Evolutionary conservation across 1,284 basidiomycete species (phyloP), one percentile per base, ranked within the genome.

Genomic region (Apiotrichum akiyoshidainum): DNA sequence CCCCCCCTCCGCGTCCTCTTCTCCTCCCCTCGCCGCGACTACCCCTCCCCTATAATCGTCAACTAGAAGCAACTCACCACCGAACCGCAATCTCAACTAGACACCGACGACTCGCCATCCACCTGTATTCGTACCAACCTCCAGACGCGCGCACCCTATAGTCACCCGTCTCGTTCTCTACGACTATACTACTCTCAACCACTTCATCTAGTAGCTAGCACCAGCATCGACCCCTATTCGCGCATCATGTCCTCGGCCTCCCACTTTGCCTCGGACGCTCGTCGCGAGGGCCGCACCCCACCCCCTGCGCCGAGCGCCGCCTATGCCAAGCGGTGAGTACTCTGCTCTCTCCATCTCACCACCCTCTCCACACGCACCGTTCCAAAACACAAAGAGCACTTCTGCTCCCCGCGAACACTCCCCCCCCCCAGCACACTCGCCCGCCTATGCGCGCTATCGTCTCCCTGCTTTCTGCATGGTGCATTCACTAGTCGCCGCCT

Each of bases 291-390:
- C 16, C 65, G 66, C 55, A 70, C 90, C 3, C 89, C 90, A 60
- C 89, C 89, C 61, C 90, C 89, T 53, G 90, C 90, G 22, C 89
- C 90, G 57, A 92, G 90, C 61, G 89, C 90, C 66, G 90, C 88
- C 35, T 92, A 83, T 78, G 89, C 89, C 46, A 90, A 90, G 83
- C 85, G 89, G 90, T 91, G 54, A 54, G 80, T 74, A 44, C 42
- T 31, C 26, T 31, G 4, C 26, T 31, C 26, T 31, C 4, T 4
- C 26, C 26, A 31, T 7, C 3, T 31, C 26, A 31, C 26, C n/a
- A 31, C 26, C n/a, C n/a, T n/a, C n/a, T n/a, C n/a, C n/a, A n/a
- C 26, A 31, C 26, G 7, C 26, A 31, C 26, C 26, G n/a, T 31
- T 31, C 26, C 26, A 31, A 7, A 31, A 31, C 26, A 31, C 26